These are phyloP conservation scores for Macrolepiota dolichaula DNA, from an alignment of 768 basidiomycete genomes.

Conservation along the genomic window DNA sequence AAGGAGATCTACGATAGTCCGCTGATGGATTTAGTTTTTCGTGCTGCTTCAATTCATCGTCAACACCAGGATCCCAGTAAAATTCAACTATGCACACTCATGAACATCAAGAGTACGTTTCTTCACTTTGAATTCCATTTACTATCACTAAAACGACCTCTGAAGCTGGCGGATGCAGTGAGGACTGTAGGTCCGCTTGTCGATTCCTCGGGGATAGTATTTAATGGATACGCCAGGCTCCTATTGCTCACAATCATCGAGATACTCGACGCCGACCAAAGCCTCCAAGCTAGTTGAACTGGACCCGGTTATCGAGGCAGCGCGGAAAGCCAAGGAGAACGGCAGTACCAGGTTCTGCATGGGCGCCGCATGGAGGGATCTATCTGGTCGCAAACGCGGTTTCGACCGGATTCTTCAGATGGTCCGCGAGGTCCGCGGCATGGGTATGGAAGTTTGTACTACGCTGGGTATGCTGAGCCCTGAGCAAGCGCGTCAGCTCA, in stretches of 20 bases:
- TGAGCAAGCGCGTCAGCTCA: constrained; percentile 87
- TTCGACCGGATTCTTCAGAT: constrained; percentile 92
- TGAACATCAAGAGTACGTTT: constrained; percentile 95
- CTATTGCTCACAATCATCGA: constrained; percentile 97
- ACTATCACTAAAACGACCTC: constrained; percentile 11
- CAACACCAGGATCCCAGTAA: constrained; percentile 84
- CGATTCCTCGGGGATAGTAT: background rate
- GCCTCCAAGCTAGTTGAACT: constrained; percentile 85
- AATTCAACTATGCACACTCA: constrained; percentile 93
- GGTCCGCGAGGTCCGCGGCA: constrained; percentile 85
- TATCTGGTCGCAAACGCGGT: constrained; percentile 87
- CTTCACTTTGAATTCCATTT: constrained; percentile 21
- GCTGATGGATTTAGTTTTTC: constrained; percentile 85
- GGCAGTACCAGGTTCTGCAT: constrained; percentile 98
- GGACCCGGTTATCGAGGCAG: constrained; percentile 90
- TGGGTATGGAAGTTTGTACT: constrained; percentile 99
- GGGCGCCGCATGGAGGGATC: constrained; percentile 98
- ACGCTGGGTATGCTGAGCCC: constrained; percentile 96
- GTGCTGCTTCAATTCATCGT: constrained; percentile 81
- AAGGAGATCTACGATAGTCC: constrained; percentile 83
- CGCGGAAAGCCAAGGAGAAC: constrained; percentile 91
- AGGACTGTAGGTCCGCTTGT: constrained; percentile 70
- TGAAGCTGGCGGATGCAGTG: constrained; percentile 89
- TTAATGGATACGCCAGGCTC: constrained; percentile 52
- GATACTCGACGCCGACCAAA: constrained; percentile 84